Evolutionary conservation across 2,329 filamentous ascomycete genomes (phyloP).

Genomic region (Pseudocercospora fijiensis): DNA sequence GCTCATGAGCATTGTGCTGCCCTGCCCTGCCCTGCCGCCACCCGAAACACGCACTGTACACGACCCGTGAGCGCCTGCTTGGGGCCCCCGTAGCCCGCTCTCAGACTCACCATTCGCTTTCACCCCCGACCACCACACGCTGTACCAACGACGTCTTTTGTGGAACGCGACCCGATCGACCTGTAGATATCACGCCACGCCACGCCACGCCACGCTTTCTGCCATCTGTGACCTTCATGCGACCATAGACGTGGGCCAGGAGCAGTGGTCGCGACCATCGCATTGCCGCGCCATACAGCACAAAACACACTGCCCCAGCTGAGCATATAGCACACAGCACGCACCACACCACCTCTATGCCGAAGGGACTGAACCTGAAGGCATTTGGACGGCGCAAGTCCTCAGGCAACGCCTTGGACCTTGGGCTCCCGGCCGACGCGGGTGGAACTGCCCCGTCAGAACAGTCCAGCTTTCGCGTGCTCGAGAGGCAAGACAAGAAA

Average conservation of each 20-base stretch:
- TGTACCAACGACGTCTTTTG: conserved; percentile 4
- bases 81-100: neutral
- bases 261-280: conserved; percentile 9
- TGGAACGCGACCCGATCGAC: conserved; percentile 17
- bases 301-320: conserved; percentile 13
- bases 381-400: conserved; percentile 55
- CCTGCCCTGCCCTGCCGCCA: too few species aligned
- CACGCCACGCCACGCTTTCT: conserved; percentile 2
- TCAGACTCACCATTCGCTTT: neutral
- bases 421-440: conserved; percentile 36
- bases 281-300: conserved; percentile 8
- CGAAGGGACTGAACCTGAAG: conserved; percentile 55
- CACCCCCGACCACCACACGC: neutral
- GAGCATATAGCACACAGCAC: conserved; percentile 4
- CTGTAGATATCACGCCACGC: conserved; percentile 21
- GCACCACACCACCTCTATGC: conserved; percentile 44
- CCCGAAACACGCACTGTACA: neutral
- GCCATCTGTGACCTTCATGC: conserved; percentile 16
- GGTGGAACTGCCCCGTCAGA: conserved; percentile 19
- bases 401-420: conserved; percentile 54
- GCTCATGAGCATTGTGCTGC: neutral
- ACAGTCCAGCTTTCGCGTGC: conserved; percentile 53
- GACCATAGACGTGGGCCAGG: conserved; percentile 14
- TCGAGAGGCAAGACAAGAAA: conserved; percentile 52
- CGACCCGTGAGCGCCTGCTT: neutral